phyloP scores from a whole-genome alignment of 768 basidiomycete species.

The Candolleomyces aberdarensis region DNA sequence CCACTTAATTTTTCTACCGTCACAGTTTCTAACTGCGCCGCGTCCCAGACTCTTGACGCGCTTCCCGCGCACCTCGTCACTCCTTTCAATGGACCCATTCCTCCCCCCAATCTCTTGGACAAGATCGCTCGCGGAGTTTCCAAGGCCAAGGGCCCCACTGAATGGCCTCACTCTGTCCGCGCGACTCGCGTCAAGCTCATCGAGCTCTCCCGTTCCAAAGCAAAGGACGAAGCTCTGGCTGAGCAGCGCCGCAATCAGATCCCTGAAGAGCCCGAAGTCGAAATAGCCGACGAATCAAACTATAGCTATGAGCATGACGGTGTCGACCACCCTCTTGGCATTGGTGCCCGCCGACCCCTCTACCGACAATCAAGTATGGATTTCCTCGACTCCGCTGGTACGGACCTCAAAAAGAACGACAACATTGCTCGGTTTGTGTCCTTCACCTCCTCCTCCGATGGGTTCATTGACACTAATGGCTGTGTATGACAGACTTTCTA shows the following conservation, averaged over 20 bases:
- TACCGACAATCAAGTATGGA: conserved; percentile 89
- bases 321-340: conserved; percentile 21
- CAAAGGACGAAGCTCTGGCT: conserved; percentile 44
- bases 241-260: conserved; percentile 37
- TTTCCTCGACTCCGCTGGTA: conserved; percentile 58
- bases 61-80: conserved; percentile 83
- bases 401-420: conserved; percentile 47
- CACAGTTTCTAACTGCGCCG: conserved; percentile 9
- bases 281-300: conserved; percentile 28
- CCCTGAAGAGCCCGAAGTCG: conserved; percentile 47
- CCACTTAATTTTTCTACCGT: conserved; percentile 10
- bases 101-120: conserved; percentile 83
- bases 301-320: conserved; percentile 26
- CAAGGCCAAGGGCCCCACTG: conserved; percentile 68
- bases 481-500: conserved; percentile 49
- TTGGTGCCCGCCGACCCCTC: conserved; percentile 48
- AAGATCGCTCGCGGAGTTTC: conserved; percentile 79
- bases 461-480: conserved; percentile 5
- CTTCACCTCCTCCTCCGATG: background rate
- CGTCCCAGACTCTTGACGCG: conserved; percentile 70
- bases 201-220: conserved; percentile 68
- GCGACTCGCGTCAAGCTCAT: conserved; percentile 81
- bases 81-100: conserved; percentile 80
- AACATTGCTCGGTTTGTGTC: conserved; percentile 58
- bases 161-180: conserved; percentile 82